Base-by-base conservation (phyloP, 2,329 filamentous ascomycete species). In the Lachnellula cervina region DNA sequence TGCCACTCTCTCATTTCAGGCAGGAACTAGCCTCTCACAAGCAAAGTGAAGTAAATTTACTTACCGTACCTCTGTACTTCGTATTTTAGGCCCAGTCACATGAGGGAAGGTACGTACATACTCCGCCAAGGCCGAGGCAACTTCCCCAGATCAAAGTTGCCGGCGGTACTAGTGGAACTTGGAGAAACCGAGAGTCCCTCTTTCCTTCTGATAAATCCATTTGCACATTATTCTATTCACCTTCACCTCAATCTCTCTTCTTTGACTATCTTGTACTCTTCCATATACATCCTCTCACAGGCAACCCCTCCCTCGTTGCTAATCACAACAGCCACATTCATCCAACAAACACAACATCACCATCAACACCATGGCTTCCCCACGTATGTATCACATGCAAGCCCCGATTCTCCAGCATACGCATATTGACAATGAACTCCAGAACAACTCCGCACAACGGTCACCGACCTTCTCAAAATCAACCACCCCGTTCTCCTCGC, bases 401-500 rank as follows among this genome's bases (percentile, higher is more conserved):
- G 49, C 17, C 21, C 44, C 9, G 32, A 25, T 17, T 40, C 38
- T 40, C 21, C 49, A 47, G 38, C 23, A 44, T 40, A 55, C 53
- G 28, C 55, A 50, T 62, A 54, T 63, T 72, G 52, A 71, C 59
- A 47, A 9, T 21, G 34, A 47, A 48, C 21, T 34, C 19, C 73
- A 93, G 89, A 94, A 78, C 81, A 89, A 79, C 87, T 99, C 74
- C 89, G 89, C 70, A 99, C 94, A 52, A 86, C 89, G 64, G 80
- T 92, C 69, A 99, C 94, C 66, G 93, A 97, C 82, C 88, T 97
- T 63, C 88, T 99, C 77, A 89, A 90, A 80, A 97, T 99, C 83
- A 90, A 96, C 74, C 94, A 99, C 77, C 94, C 94, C 57, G 80
- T 99, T 71, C 79, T 99, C 69, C 86, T 99, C 60, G 94, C 94